These are phyloP conservation scores for Prunus mira DNA, from an alignment of 306 rosid genomes.

Conservation along the genomic window DNA sequence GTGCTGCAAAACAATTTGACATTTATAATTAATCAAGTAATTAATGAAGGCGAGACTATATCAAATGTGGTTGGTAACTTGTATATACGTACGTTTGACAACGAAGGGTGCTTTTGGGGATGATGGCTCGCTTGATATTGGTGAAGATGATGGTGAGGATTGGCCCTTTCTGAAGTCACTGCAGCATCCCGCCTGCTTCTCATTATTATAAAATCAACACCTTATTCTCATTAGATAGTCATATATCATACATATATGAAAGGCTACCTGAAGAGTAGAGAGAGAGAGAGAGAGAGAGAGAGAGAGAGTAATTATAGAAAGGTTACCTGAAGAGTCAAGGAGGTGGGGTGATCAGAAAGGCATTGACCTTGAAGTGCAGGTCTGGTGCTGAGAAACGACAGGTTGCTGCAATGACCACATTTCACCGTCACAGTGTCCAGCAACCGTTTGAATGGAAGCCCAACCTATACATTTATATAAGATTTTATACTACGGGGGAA, in stretches of 20 bases:
- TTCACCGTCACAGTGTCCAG: conserved; percentile 96
- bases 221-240: too few relatives aligned
- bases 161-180: conserved; percentile 54
- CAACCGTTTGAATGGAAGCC: conserved; percentile 85
- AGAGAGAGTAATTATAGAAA: neutral
- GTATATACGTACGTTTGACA: conserved; percentile 62
- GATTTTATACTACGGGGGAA: neutral
- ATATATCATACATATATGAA: neutral
- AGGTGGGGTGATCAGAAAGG: conserved; percentile 56
- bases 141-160: conserved; percentile 56
- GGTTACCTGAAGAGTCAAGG: conserved; percentile 59
- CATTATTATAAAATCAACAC: neutral
- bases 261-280: too few relatives aligned
- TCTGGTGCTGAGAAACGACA: conserved; percentile 82
- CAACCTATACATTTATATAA: conserved; percentile 51
- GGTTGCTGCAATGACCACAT: conserved; percentile 97
- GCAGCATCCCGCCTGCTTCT: conserved; percentile 58
- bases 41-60: too few relatives aligned
- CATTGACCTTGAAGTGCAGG: conserved; percentile 53
- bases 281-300: too few relatives aligned
- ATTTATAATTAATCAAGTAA: too few relatives aligned
- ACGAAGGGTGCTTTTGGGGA: conserved; percentile 90
- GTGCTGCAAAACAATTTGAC: conserved; percentile 48
- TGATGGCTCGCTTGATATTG: conserved; percentile 59
- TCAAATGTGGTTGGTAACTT: neutral